Conservation (phyloP, 495 filamentous ascomycete species). For the Podospora tetraspora region DNA sequence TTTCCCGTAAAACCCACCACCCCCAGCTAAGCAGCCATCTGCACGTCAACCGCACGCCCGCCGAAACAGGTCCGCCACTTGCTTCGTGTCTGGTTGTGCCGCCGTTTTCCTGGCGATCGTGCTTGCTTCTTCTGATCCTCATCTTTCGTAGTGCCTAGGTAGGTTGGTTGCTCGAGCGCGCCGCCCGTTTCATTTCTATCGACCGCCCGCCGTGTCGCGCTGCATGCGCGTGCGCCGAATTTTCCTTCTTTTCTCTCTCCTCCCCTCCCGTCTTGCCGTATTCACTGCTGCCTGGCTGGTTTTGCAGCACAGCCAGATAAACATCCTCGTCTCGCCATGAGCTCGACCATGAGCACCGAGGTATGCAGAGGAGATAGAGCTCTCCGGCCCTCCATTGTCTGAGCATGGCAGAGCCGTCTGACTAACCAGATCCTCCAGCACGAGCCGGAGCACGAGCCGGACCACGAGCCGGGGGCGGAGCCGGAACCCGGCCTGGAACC, state of each 20-base stretch:
- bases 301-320: background rate
- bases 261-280: background rate
- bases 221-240: background rate
- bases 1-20: background rate
- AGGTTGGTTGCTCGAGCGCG: background rate
- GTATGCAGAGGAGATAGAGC: background rate
- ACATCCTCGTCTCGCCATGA: background rate
- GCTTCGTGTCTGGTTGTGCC: background rate
- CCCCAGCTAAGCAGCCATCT: background rate
- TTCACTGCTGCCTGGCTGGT: background rate
- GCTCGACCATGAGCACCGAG: background rate
- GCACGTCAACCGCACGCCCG: background rate
- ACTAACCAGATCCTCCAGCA: background rate
- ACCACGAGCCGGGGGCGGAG: background rate
- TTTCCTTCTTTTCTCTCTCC: background rate
- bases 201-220: background rate
- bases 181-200: background rate
- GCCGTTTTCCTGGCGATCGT: background rate
- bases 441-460: background rate
- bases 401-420: background rate
- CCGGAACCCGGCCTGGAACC: slow-evolving; percentile 32
- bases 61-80: background rate
- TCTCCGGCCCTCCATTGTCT: background rate
- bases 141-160: background rate
- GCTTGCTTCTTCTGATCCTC: background rate